These are phyloP conservation scores for Russula dissimulans DNA, from an alignment of 768 basidiomycete genomes.

Conservation along the genomic window DNA sequence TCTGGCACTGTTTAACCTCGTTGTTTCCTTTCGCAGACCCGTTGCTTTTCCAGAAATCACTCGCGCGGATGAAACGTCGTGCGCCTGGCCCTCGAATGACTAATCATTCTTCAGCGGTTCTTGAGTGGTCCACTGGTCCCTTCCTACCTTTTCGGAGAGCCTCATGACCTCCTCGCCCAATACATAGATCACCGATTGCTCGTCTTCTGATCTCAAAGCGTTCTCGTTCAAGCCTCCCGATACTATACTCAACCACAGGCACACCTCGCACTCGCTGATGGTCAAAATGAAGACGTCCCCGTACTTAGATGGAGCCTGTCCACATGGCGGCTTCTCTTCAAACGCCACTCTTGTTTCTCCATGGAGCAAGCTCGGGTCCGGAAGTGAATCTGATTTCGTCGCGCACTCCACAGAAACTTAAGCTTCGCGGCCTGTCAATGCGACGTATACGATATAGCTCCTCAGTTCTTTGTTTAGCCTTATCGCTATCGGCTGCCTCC, in stretches of 20 bases:
- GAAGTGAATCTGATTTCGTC: background rate
- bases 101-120: background rate
- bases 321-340: background rate
- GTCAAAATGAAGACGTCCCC: background rate
- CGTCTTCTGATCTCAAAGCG: background rate
- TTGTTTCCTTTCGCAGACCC: background rate
- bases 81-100: background rate
- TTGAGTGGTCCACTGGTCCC: background rate
- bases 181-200: background rate
- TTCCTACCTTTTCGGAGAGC: background rate
- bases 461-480: background rate
- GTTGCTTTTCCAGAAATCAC: background rate
- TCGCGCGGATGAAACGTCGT: background rate
- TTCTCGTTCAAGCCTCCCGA: background rate
- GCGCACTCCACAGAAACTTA: background rate
- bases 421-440: background rate
- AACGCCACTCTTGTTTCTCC: background rate
- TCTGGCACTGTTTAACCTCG: background rate
- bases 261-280: background rate
- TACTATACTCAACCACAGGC: background rate
- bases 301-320: background rate
- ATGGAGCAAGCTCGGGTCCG: background rate
- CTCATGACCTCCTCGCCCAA: constrained; percentile 4
- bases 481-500: background rate
- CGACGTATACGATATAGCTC: too few relatives aligned